Evolutionary conservation across 2,329 filamentous ascomycete species (phyloP).

Genomic region (Sporothrix globosa): DNA sequence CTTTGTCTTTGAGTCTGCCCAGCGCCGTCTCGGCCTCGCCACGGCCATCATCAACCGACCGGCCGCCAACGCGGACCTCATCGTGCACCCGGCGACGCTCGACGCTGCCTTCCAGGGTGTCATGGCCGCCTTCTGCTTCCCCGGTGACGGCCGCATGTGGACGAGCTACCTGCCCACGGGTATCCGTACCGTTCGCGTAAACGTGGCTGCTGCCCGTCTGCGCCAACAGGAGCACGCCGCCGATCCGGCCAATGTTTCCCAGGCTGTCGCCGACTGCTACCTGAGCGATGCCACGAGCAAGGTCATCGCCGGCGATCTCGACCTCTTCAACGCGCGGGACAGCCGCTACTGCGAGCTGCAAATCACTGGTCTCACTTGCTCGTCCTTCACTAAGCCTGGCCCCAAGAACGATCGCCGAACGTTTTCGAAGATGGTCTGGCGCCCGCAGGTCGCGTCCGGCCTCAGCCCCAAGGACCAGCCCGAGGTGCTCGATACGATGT

Average conservation of each 20-base stretch:
- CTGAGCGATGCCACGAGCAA: constrained; percentile 33
- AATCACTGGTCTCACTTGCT: constrained; percentile 32
- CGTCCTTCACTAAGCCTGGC: constrained; percentile 34
- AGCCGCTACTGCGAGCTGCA: constrained; percentile 31
- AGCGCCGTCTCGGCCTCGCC: constrained; percentile 28
- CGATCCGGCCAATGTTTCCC: not conserved
- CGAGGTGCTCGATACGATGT: constrained; percentile 15
- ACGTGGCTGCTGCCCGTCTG: constrained; percentile 29
- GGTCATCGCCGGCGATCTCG: constrained; percentile 32
- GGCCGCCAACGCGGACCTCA: constrained; percentile 28
- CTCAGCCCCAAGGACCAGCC: constrained; percentile 29
- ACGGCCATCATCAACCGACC: constrained; percentile 26
- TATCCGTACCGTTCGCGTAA: constrained; percentile 36
- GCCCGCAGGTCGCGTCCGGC: constrained; percentile 29
- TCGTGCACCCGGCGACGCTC: constrained; percentile 44
- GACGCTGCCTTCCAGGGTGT: constrained; percentile 46
- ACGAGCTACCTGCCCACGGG: constrained; percentile 42
- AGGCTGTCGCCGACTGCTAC: constrained; percentile 32
- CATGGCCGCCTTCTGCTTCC: constrained; percentile 43
- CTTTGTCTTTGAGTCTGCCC: constrained; percentile 31
- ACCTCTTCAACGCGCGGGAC: constrained; percentile 30
- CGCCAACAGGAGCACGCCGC: constrained; percentile 7
- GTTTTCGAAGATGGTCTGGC: constrained; percentile 33
- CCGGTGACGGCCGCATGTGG: constrained; percentile 44
- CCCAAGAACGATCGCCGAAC: constrained; percentile 32